Conservation (phyloP, 2,329 filamentous ascomycete genomes). For the Arthrinium puccinioides region DNA sequence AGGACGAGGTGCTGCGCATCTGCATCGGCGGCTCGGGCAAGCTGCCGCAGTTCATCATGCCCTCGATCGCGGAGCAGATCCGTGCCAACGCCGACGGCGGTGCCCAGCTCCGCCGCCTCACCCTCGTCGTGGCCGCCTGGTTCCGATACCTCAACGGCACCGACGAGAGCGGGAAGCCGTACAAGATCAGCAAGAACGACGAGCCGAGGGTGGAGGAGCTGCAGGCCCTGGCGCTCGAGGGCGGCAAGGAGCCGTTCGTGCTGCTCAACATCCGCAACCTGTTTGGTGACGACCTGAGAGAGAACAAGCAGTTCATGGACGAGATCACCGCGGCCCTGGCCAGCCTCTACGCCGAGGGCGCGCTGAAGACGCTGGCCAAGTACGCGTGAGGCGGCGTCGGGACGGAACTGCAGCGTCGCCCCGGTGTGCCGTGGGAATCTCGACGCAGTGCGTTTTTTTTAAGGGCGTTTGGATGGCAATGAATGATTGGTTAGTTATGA, state of each 20-base stretch:
- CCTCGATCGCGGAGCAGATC: conserved; percentile 38
- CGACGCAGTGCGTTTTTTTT: too few relatives aligned
- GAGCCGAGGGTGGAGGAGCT: conserved; percentile 43
- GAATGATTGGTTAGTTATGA: too few relatives aligned
- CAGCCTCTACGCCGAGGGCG: conserved; percentile 36
- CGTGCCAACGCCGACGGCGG: conserved; percentile 13
- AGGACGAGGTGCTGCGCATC: conserved; percentile 45
- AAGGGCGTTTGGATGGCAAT: too few relatives aligned
- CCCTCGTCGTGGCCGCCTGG: conserved; percentile 41
- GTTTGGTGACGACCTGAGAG: conserved; percentile 44
- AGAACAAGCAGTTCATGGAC: conserved; percentile 37
- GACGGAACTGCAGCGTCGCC: too few relatives aligned
- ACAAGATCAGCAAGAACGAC: conserved; percentile 32
- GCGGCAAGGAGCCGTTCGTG: conserved; percentile 30
- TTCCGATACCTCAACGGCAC: conserved; percentile 40
- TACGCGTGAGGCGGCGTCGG: conserved; percentile 24
- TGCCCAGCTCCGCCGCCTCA: conserved; percentile 38
- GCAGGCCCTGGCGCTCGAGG: conserved; percentile 34
- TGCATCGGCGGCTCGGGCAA: conserved; percentile 46
- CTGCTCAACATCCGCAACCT: conserved; percentile 39
- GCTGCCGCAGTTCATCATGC: conserved; percentile 45
- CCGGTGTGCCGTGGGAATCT: too few relatives aligned
- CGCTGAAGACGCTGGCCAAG: conserved; percentile 41
- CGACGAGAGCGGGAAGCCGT: conserved; percentile 36
- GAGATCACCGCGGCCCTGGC: conserved; percentile 40